phyloP scores from a whole-genome alignment of 2,329 filamentous ascomycete genomes.

The Scedosporium apiospermum region DNA sequence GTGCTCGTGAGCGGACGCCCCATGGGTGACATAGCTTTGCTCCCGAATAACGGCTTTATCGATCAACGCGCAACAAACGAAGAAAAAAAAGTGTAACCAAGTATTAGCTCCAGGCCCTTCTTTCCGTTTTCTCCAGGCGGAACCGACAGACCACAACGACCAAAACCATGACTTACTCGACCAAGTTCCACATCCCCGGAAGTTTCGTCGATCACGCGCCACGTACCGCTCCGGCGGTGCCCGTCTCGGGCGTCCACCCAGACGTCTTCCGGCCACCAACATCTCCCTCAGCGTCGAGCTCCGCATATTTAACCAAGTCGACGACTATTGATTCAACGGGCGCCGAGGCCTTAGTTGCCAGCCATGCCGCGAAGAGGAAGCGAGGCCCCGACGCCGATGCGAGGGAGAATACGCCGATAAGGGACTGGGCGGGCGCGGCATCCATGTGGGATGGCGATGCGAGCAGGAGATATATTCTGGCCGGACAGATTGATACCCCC shows the following conservation, averaged over 20 bases:
- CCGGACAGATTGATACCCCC: constrained; percentile 44
- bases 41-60: neutral
- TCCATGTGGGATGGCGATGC: constrained; percentile 13
- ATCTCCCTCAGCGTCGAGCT: constrained; percentile 28
- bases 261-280: constrained; percentile 37
- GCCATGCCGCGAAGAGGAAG: constrained; percentile 33
- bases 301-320: constrained; percentile 17
- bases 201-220: constrained; percentile 20
- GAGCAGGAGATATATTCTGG: constrained; percentile 34
- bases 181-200: constrained; percentile 23
- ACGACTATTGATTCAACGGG: constrained; percentile 11
- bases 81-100: too few relatives aligned
- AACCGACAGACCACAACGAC: neutral
- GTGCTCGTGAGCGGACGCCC: too few relatives aligned
- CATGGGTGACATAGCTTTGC: too few relatives aligned
- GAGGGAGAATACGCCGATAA: constrained; percentile 7
- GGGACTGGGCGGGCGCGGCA: neutral
- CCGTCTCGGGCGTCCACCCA: constrained; percentile 24
- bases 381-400: constrained; percentile 21
- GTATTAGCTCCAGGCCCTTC: neutral
- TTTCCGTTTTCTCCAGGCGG: neutral
- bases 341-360: constrained; percentile 7
- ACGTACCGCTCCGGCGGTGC: constrained; percentile 12
- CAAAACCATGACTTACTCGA: constrained; percentile 19
- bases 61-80: neutral